Base-by-base conservation (phyloP, 2,329 filamentous ascomycete species). In the Neurospora sp. region DNA sequence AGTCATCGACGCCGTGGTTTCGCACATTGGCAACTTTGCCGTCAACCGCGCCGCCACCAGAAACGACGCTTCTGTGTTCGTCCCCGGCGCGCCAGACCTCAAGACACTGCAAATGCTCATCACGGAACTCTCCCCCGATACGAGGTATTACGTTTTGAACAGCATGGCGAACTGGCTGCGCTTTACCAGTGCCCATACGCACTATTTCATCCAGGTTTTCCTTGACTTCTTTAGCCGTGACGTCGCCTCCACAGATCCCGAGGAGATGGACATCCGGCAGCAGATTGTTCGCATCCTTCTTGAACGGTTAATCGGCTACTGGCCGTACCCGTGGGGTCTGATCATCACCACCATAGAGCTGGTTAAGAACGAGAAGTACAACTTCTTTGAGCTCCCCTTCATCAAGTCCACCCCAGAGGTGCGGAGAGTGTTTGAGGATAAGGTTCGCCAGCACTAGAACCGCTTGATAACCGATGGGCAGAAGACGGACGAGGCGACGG, bases 321-420 rank as follows among this genome's bases (percentile, higher is more conserved):
- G 94, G 82, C 95, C 95, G 68, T 95, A 98, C 79, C 95, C 96
- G 19, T 98, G 95, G 95, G 96, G 96, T 12, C 83, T 99, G 62
- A 90, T 97, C 78, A 90, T 94, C 72, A 95, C 93, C 41, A 86
- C 97, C 72, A 83, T 96, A 73, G 96, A 98, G 82, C 86, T 99
- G 70, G 85, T 97, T 74, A 96, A 97, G 84, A 97, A 97, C 78
- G 90, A 92, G 69, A 92, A 89, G 77, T 96, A 95, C 80, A 89
- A 89, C 77, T 97, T 99, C 84, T 98, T 96, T 83, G 92, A 96
- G 67, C 85, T 97, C 74, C 92, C 92, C 36, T 97, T 97, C 76
- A 92, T 98, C 81, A 96, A 97, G 83, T 87, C 90, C 74, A 88
- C 91, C 74, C 93, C 93, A 74, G 93, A 97, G 84, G 93, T 96